Conservation (phyloP, 2,329 filamentous ascomycete species). For the Monilinia laxa region DNA sequence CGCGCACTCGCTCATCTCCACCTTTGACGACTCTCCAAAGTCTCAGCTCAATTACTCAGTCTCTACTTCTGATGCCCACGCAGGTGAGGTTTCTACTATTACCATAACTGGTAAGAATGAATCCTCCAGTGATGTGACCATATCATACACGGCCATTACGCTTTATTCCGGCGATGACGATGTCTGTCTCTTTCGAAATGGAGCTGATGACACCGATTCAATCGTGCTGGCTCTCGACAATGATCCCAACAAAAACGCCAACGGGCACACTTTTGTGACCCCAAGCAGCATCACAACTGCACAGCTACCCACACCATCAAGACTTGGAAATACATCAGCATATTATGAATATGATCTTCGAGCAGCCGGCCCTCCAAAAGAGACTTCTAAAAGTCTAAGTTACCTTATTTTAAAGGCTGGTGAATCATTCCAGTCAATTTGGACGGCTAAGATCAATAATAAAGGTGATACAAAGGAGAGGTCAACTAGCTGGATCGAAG, state of each 20-base stretch:
- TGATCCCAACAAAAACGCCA: background rate
- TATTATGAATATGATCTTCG: constrained; percentile 3
- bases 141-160: background rate
- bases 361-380: background rate
- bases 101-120: background rate
- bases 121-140: background rate
- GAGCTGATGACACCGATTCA: background rate
- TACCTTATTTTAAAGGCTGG: background rate
- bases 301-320: background rate
- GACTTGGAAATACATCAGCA: background rate
- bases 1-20: background rate
- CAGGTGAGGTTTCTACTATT: background rate
- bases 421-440: background rate
- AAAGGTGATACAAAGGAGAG: background rate
- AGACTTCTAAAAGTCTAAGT: background rate
- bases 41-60: background rate
- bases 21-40: background rate
- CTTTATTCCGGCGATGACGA: constrained; percentile 2
- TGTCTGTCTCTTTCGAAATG: constrained; percentile 9
- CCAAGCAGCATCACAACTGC: background rate
- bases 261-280: background rate
- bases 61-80: background rate
- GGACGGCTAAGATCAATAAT: background rate
- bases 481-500: constrained; percentile 3
- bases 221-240: background rate